Base-by-base conservation (phyloP, 306 rosid species). In the Quercus dentata region DNA sequence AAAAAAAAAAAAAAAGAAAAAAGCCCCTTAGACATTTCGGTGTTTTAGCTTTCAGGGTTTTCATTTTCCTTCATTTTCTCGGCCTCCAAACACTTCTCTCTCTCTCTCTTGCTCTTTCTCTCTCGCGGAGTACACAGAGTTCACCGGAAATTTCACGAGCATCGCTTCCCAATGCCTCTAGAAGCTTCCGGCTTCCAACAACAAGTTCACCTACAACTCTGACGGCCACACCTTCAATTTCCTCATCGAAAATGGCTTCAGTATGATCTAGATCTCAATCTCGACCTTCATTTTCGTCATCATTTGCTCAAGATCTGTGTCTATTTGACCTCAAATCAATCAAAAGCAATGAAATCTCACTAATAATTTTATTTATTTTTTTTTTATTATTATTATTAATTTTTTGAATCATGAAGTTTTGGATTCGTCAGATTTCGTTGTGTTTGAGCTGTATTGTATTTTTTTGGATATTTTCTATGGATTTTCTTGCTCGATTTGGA, bases 171-270 rank as follows among this genome's bases (percentile, higher is more conserved):
- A 94, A 79, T 94, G 98, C 86, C 97, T 94, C 62, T 97, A 94
- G 84, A 92, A 94, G 87, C 97, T 94, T 54, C 97, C 97, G 25
- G 88, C 98, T 74, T 80, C 97, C 54, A 94, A 88, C 74, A 94
- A 94, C 83, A 88, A 91, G 88, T 94, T 94, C 86, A 94, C 94
- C 65, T 94, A 94, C 81, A 94, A 90, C 71, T 92, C 97, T 82
- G 98, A 92, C 55, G 97, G 94, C 38, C 98, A 94, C 89, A 94
- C 98, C 74, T 94, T 94, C 92, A 94, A 94, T 81, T 94, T 91
- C 81, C 98, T 94, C 80, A 94, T 86, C 83, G 92, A 94, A 63
- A 88, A 86, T 57, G 97, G 98, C 77, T 92, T 94, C 82, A 92
- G 98, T 94, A 78, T 2, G 33, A 56, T 74, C 8, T 73, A 69